A percentile compares a stretch with the other conserved stretches of the same genome.
phyloP scores from a whole-genome alignment of 225 moss, liverwort and hornwort species.

The Anthoceros angustus region DNA sequence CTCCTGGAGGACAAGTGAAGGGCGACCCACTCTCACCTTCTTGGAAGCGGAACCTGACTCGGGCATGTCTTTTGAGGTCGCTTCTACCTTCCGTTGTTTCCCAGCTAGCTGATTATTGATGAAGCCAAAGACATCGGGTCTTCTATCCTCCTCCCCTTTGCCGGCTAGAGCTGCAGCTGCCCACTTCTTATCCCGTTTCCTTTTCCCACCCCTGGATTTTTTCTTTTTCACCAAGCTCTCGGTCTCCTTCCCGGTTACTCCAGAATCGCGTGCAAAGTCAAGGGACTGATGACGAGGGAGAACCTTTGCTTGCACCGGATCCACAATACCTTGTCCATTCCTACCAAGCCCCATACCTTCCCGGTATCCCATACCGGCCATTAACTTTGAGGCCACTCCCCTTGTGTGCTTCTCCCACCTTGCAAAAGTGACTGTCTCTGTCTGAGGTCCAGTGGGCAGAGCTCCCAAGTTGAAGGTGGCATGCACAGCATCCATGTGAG shows the following conservation, averaged over 20 bases:
- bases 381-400: constrained; percentile 93
- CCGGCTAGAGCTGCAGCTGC: constrained; percentile 76
- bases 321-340: constrained; percentile 71
- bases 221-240: constrained; percentile 19
- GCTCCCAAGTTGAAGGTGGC: constrained; percentile 19
- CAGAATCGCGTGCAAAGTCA: constrained; percentile 38
- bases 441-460: constrained; percentile 32
- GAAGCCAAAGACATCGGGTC: constrained; percentile 71
- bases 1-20: constrained; percentile 59
- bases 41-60: constrained; percentile 15
- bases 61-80: constrained; percentile 4
- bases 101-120: constrained; percentile 71
- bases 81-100: constrained; percentile 9
- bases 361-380: constrained; percentile 90
- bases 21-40: constrained; percentile 37
- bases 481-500: constrained; percentile 14
- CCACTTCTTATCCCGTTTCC: constrained; percentile 83
- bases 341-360: constrained; percentile 92
- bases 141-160: constrained; percentile 51
- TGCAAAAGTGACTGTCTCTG: constrained; percentile 65
- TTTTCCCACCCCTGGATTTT: constrained; percentile 76
- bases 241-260: constrained; percentile 12
- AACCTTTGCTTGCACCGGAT: constrained; percentile 66
- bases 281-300: constrained; percentile 64
- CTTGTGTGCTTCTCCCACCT: constrained; percentile 88